Conservation (phyloP, 1,139 yeast genomes). For the Eremothecium cymbalariae region DNA sequence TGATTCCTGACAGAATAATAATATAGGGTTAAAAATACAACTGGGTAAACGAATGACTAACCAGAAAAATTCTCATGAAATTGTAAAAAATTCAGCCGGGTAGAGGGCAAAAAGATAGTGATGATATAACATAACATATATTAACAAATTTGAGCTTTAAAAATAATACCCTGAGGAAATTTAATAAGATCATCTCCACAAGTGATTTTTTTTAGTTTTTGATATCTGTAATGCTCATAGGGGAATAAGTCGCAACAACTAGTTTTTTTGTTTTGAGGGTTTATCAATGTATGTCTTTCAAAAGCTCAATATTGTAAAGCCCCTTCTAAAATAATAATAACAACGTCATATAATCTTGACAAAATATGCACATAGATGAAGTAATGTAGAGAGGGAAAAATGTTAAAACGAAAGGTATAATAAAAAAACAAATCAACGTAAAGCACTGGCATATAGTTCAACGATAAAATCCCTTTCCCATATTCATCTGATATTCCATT, state of each 20-base stretch:
- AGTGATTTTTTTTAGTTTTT: constrained; percentile 1
- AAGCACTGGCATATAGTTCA: not conserved
- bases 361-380: constrained; percentile 2
- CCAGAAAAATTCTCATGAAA: constrained; percentile 1
- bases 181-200: constrained; percentile 2
- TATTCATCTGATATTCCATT: constrained; percentile 4
- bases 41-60: constrained; percentile 3
- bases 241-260: constrained; percentile 1
- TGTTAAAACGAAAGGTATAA: not conserved
- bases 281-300: constrained; percentile 4
- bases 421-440: not conserved
- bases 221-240: constrained; percentile 3
- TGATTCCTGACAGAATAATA: too few species aligned
- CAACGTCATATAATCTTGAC: constrained; percentile 4
- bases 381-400: not conserved
- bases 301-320: not conserved
- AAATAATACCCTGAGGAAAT: not conserved
- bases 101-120: constrained; percentile 1
- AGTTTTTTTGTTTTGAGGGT: constrained; percentile 1
- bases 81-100: not conserved
- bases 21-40: constrained; percentile 5
- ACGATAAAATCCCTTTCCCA: constrained; percentile 4
- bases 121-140: too few species aligned
- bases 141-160: constrained; percentile 3
- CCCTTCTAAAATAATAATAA: constrained; percentile 5